Evolutionary conservation across 2,329 filamentous ascomycete species (phyloP), one percentile per base, ranked within the genome.

Genomic region (Diaporthe sp.): DNA sequence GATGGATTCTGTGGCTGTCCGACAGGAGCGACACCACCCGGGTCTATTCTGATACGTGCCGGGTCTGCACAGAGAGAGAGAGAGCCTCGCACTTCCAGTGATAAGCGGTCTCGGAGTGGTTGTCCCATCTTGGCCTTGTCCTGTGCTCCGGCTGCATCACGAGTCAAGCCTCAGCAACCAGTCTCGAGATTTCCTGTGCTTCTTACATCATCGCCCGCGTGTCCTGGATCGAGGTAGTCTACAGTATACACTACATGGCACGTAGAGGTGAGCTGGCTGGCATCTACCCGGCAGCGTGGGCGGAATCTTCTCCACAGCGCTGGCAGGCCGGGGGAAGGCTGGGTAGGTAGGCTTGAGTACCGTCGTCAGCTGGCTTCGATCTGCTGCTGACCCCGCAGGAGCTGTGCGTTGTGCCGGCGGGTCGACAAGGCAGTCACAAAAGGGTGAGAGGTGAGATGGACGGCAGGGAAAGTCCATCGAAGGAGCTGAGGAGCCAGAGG

Each of bases 251-350:
- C 59, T 50, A 44, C 25, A 25, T n/a, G 42, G 61, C 22, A 37
- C 22, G 37, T 25, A 42, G 58, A 7, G 61, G 59, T 63, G 42
- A 50, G 44, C 27, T 50, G 61, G 61, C 61, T 66, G 61, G 61
- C 58, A 66, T 66, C 42, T 66, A 66, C 61, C 61, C 44, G 61
- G 61, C 44, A 51, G 44, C 44, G 22, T 37, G 44, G 63, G 63
- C 44, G 63, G 63, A 8, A 35, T 27, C 25, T 51, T 66, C 22
- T 32, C 44, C 63, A 66, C 44, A n/a, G 63, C 63, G 63, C 63
- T 66, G 63, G 37, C 53, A 4, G 27, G 53, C 39, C 22, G 58
- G 47, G 47, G n/a, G n/a, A 50, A 50, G 47, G 58, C 58, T 17
- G 17, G 17, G 32, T 30, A 51, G 61, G 30, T 51, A 65, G 17